phyloP scores from a whole-genome alignment of 2,329 filamentous ascomycete species.

The Venturia aucupariae region DNA sequence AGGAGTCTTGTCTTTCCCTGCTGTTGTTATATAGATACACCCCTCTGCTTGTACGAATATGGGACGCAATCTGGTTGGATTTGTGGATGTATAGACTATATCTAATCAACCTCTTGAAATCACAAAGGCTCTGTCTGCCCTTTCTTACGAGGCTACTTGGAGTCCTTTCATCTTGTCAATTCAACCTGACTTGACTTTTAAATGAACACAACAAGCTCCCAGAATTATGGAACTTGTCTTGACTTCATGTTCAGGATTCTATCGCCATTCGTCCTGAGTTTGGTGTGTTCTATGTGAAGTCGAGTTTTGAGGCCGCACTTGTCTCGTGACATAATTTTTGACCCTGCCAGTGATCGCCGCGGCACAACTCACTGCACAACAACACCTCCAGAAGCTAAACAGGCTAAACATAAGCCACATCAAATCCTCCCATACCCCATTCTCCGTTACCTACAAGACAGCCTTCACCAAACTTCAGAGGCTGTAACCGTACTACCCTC shows the following conservation, averaged over 20 bases:
- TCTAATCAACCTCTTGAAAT: background rate
- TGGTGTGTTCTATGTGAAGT: too few relatives aligned
- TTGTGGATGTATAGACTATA: background rate
- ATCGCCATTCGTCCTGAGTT: too few relatives aligned
- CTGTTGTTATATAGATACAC: background rate
- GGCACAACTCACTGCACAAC: background rate
- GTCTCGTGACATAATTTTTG: background rate
- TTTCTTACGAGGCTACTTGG: too few relatives aligned
- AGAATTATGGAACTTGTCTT: too few relatives aligned
- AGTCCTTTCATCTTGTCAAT: too few relatives aligned
- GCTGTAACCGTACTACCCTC: background rate
- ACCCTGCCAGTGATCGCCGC: background rate
- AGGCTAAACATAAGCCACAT: background rate
- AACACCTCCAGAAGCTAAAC: too few relatives aligned
- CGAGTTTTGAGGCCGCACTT: background rate
- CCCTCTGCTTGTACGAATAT: background rate
- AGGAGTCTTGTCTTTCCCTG: background rate
- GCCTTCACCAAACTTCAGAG: background rate
- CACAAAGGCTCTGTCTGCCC: too few relatives aligned
- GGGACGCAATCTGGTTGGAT: background rate
- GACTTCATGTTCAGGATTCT: too few relatives aligned
- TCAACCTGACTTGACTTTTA: too few relatives aligned
- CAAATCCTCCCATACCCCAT: background rate
- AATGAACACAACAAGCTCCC: too few relatives aligned
- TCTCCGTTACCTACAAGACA: background rate